Base-by-base conservation (phyloP, 805 yeast genomes). In the Helenozyma baotianmanensis region DNA sequence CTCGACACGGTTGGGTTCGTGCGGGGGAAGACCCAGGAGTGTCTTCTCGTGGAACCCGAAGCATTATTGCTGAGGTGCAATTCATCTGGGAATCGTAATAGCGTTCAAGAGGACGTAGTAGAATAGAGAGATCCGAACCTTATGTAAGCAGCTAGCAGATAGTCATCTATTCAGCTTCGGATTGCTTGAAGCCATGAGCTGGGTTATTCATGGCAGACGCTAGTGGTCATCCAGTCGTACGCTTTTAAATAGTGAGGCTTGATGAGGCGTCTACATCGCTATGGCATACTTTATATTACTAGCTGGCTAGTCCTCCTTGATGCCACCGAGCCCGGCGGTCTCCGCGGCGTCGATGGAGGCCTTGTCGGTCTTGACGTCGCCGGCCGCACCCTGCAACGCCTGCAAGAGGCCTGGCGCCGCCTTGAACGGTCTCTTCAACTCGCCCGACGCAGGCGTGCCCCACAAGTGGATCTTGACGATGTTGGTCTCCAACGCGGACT, bases 391-490 rank as follows among this genome's bases (percentile, higher is more conserved):
- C 48, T 87, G 78, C 67, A 90, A 60, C 29, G 90, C 78, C 40
- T 51, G 60, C 51, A 66, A 45, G 43, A 66, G 51, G 43, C 69
- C 67, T 9, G 70, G 70, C 32, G 88, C 78, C 38, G 89, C 78
- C 72, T 85, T 85, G 80, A 92, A 92, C 29, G 98, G 98, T 72
- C 98, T 85, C 77, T 87, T 86, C 64, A 88, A 78, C 51, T 84
- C 96, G 48, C 96, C 97, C 30, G 74, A 51, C 16, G 96, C 92
- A 24, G 89, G 75, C 53, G 75, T 68, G 48, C 88, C 88, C 51
- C 84, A 84, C 38, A 92, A 54, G 62, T 92, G 96, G 62, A 92
- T 86, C 72, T 86, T 80, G 51, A 90, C 95, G 48, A 87, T 78
- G 68, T 88, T 88, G 54, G 85, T 68, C 69, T 92, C 97, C 36